These are phyloP conservation scores for Inosperma sp. DNA, from an alignment of 768 basidiomycete species.

Conservation along the genomic window DNA sequence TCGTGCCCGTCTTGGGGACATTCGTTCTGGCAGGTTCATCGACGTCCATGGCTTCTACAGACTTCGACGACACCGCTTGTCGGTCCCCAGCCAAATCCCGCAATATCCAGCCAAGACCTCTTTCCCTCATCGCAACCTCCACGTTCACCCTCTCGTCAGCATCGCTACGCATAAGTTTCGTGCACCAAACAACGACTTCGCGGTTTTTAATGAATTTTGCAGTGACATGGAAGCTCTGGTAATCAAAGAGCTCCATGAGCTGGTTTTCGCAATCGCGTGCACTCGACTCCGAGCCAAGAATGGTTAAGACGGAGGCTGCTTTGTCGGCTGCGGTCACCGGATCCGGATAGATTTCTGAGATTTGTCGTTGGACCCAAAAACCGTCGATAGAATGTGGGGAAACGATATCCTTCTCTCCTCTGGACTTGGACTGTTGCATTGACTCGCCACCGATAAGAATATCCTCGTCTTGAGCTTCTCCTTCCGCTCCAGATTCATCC, in stretches of 20 bases:
- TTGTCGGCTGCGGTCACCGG: conserved; percentile 93
- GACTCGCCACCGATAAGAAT: conserved; percentile 76
- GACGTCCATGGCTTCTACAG: conserved; percentile 70
- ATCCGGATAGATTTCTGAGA: conserved; percentile 87
- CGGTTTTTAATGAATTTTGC: conserved; percentile 91
- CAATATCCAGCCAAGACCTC: conserved; percentile 93
- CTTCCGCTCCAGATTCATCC: conserved; percentile 40
- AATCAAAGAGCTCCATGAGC: conserved; percentile 96
- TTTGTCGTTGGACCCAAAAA: conserved; percentile 97
- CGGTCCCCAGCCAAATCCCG: conserved; percentile 83
- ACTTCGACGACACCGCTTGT: conserved; percentile 43
- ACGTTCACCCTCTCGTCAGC: conserved; percentile 88
- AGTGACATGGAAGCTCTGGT: conserved; percentile 84
- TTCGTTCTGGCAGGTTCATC: conserved; percentile 48
- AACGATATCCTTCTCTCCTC: conserved; percentile 72
- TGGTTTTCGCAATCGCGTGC: conserved; percentile 93
- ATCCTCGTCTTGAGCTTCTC: conserved; percentile 54
- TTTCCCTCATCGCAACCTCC: conserved; percentile 98
- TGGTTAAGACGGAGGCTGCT: conserved; percentile 74
- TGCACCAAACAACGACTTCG: conserved; percentile 97
- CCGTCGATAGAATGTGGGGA: conserved; percentile 91
- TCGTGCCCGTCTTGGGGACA: conserved; percentile 79
- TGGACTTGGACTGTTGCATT: conserved; percentile 46
- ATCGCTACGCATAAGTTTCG: conserved; percentile 85
- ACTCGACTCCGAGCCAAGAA: conserved; percentile 82